Percentiles rank a stretch among this genome's conserved stretches.
Conservation (phyloP, 1,284 basidiomycete genomes). For the Sporisorium iseilematis-ciliati region DNA sequence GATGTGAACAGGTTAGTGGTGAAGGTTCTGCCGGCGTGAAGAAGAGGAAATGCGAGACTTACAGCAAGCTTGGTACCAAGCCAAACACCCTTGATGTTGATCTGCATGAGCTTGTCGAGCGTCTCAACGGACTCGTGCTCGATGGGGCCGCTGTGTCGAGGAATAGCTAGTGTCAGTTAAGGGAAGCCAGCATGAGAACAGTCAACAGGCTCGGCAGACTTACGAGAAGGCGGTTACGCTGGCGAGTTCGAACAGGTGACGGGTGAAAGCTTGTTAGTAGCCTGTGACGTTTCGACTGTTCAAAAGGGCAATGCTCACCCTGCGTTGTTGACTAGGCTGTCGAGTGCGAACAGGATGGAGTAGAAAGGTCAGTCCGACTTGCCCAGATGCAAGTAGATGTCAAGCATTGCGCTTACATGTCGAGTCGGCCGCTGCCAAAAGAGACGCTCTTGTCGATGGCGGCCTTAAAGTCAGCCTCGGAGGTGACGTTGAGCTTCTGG, state of each 20-base stretch:
- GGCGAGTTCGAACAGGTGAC: background rate
- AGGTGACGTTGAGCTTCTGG: constrained; percentile 47
- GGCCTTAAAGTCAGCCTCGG: constrained; percentile 37
- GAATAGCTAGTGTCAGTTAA: background rate
- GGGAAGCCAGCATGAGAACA: no score
- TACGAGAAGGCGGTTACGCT: constrained; percentile 29
- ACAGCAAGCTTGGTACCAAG: constrained; percentile 44
- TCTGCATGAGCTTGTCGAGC: constrained; percentile 45
- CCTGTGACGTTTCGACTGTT: background rate
- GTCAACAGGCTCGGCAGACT: background rate
- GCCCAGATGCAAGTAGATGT: background rate
- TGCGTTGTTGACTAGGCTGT: constrained; percentile 45
- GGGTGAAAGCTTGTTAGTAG: background rate
- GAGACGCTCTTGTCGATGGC: constrained; percentile 38
- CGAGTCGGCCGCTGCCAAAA: constrained; percentile 30
- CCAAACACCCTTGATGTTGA: constrained; percentile 52
- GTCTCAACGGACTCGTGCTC: constrained; percentile 37
- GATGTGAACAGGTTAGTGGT: background rate
- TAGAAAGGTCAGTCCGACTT: background rate
- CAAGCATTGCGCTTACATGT: constrained; percentile 13
- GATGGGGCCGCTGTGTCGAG: constrained; percentile 30
- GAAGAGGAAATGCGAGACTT: background rate
- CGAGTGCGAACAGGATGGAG: background rate
- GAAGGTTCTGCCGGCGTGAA: background rate
- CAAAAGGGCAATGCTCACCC: background rate